A percentile compares a stretch with the other conserved stretches of the same genome.
Evolutionary conservation across 495 filamentous ascomycete genomes (phyloP).

Genomic region (Talaromyces liani): DNA sequence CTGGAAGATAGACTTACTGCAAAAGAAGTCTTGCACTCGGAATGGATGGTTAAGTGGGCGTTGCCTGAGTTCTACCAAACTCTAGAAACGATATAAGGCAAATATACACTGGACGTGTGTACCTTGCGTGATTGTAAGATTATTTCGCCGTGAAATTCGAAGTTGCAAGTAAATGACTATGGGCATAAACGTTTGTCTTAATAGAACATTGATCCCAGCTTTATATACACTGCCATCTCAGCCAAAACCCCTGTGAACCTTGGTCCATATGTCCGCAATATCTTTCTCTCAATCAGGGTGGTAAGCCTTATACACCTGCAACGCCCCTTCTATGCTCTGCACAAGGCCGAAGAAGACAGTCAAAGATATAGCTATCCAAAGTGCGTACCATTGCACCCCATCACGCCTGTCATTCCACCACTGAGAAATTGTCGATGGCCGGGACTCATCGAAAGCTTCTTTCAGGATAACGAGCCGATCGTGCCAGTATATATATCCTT

Average conservation of each 20-base stretch:
- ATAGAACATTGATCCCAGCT: no score
- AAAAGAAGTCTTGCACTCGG: slow-evolving; percentile 6
- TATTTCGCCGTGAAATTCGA: background rate
- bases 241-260: no score
- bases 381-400: slow-evolving; percentile 45
- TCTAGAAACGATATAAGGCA: background rate
- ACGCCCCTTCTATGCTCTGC: slow-evolving; percentile 37
- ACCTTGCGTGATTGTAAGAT: background rate
- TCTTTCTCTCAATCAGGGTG: background rate
- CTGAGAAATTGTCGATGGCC: slow-evolving; percentile 35
- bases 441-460: slow-evolving; percentile 42
- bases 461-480: slow-evolving; percentile 46
- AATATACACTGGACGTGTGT: background rate
- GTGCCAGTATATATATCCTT: slow-evolving; percentile 41
- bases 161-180: no score
- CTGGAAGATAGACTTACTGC: slow-evolving; percentile 8
- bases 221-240: no score
- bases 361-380: slow-evolving; percentile 45
- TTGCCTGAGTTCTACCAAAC: slow-evolving; percentile 1
- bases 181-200: no score
- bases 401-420: slow-evolving; percentile 47
- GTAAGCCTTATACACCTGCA: slow-evolving; percentile 37
- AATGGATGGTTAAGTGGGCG: slow-evolving; percentile 10
- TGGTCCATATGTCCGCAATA: background rate
- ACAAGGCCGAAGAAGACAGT: slow-evolving; percentile 45